Conservation (phyloP, 2,329 filamentous ascomycete genomes). For the Aspergillus glaucus region DNA sequence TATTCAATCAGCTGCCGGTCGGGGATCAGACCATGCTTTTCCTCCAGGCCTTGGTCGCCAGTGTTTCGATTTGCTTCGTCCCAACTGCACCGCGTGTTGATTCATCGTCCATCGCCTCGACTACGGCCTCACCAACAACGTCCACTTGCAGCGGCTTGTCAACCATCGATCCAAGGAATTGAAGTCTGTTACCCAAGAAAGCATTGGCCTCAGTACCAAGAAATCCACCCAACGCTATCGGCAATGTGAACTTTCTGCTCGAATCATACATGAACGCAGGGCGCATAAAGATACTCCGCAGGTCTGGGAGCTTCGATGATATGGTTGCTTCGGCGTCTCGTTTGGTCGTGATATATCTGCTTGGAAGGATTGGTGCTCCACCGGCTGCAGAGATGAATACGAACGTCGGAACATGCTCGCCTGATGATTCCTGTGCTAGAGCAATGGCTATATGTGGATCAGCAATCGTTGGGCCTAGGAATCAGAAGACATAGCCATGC, state of each 20-base stretch:
- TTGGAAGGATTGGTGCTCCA: slow-evolving; percentile 76
- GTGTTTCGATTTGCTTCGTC: slow-evolving; percentile 68
- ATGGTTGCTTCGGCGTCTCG: slow-evolving; percentile 80
- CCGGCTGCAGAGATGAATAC: slow-evolving; percentile 84
- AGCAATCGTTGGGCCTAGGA: neutral
- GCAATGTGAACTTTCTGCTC: slow-evolving; percentile 73
- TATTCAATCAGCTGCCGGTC: slow-evolving; percentile 1
- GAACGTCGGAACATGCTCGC: slow-evolving; percentile 62
- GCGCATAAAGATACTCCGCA: slow-evolving; percentile 76
- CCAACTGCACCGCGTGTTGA: slow-evolving; percentile 69
- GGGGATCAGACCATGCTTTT: slow-evolving; percentile 70
- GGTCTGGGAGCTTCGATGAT: slow-evolving; percentile 61
- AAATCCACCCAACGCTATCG: slow-evolving; percentile 71
- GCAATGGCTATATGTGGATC: slow-evolving; percentile 58
- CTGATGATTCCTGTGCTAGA: slow-evolving; percentile 68
- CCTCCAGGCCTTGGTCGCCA: slow-evolving; percentile 80
- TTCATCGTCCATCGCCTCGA: slow-evolving; percentile 76
- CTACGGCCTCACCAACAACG: slow-evolving; percentile 77
- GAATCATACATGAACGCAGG: slow-evolving; percentile 86
- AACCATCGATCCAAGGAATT: slow-evolving; percentile 73
- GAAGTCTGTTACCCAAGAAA: slow-evolving; percentile 68
- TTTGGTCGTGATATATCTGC: slow-evolving; percentile 85
- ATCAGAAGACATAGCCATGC: neutral
- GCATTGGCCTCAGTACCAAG: slow-evolving; percentile 71
- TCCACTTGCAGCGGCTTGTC: slow-evolving; percentile 85